Conservation (phyloP, 495 filamentous ascomycete species). For the Tuber borchii region DNA sequence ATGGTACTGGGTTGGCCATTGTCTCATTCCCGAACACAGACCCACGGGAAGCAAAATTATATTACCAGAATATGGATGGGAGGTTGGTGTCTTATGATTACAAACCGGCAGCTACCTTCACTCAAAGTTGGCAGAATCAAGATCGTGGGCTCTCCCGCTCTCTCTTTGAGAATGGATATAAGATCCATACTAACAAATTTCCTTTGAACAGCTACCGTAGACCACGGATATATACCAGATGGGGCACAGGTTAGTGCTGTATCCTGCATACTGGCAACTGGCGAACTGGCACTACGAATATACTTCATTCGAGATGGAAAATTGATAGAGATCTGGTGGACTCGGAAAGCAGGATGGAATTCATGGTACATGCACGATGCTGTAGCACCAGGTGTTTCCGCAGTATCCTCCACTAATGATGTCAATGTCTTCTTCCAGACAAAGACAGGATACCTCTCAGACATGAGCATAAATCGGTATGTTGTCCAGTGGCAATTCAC, state of each 20-base stretch:
- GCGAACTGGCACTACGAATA: not conserved
- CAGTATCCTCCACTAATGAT: not conserved
- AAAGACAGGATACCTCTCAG: not conserved
- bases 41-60: not conserved
- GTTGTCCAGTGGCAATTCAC: not conserved
- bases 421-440: not conserved
- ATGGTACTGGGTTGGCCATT: not conserved
- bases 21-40: not conserved
- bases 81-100: not conserved
- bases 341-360: no score
- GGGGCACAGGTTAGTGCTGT: not conserved
- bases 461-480: not conserved
- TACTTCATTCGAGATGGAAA: no score
- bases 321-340: no score
- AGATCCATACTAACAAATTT: not conserved
- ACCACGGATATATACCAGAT: not conserved
- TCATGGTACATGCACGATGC: no score
- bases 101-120: not conserved
- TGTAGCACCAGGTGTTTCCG: no score
- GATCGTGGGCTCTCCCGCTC: not conserved
- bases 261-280: not conserved
- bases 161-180: no score
- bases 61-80: not conserved
- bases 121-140: no score
- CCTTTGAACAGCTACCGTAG: not conserved